Base-by-base conservation (phyloP, 2,329 filamentous ascomycete genomes). In the Boeremia exigua region DNA sequence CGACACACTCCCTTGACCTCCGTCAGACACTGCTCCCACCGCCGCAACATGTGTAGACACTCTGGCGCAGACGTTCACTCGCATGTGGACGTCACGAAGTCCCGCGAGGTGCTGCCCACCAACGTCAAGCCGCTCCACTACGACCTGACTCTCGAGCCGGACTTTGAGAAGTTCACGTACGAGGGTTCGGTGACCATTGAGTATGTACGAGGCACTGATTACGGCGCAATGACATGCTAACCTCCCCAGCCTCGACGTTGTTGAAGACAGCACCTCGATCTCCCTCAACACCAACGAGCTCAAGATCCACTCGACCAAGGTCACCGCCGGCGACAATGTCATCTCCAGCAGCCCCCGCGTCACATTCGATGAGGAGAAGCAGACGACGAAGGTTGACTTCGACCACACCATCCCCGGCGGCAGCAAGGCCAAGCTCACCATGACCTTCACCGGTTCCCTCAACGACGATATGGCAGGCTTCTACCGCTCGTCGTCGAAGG, bases 381-480 rank as follows among this genome's bases (percentile, higher is more conserved):
- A 98, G 78, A 89, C 88, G 27, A 92, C 90, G 58, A 96, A 87
- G 69, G 84, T 97, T 74, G 86, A 86, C 64, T 92, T 98, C 71
- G 83, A 87, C 63, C 84, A 92, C 73, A 83, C 82, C 42, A 81
- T 98, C 58, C 77, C 86, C 19, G 89, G 89, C 60, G 92, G 90
- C 23, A 83, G 85, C 69, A 93, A 92, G 81, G 91, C 90, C 17
- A 87, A 88, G 77, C 78, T 96, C 59, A 87, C 88, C 70, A 86
- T 92, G 68, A 88, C 84, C 65, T 96, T 96, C 77, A 88, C 85
- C 9, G 92, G 92, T 36, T 84, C 82, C 38, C 80, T 96, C 69
- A 96, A 96, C 76, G 91, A 96, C 75, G 94, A 95, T 79, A 96
- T 98, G 92, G 93, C 93, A 44, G 94, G 94, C 43, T 98, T 98